Base-by-base conservation (phyloP, 345 rosid genomes). In the Murraya paniculata region DNA sequence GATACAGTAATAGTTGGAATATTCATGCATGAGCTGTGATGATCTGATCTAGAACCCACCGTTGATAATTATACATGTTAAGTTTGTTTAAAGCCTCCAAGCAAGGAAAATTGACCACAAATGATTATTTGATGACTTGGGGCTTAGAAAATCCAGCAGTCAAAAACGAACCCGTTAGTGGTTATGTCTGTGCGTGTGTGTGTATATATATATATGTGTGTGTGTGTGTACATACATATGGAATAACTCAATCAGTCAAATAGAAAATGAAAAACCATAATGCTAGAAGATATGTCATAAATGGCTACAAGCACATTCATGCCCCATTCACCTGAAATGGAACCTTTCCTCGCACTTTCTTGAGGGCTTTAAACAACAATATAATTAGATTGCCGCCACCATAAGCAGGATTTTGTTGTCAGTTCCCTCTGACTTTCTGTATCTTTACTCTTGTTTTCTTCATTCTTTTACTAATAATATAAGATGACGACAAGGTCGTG, bases 321-420 rank as follows among this genome's bases (percentile, higher is more conserved):
- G 39, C 68, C 57, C n/a, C 68, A 35, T 35, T 19, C 64, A 72
- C 31, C n/a, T 33, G 75, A 56, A 22, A 35, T 73, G 24, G 77
- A 38, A 27, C 56, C 14, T 60, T 60, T 24, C 30, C 36, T 25
- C 24, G 16, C 24, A 16, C 16, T 27, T 7, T 24, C 36, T 0
- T 72, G 6, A 45, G 19, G 13, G 28, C 48, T 10, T 59, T 38
- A 39, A 59, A 38, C 24, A 24, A 73, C 36, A 7, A 25, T 16
- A 25, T 16, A 36, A 61, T 27, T 41, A 19, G 69, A 74, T 61
- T 25, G 57, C 7, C 55, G 24, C 68, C 58, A 4, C 57, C 1
- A 7, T 39, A 6, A 16, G 1, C 13, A 60, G 25, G 19, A 18
- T 61, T 9, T 60, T 73, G 24, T 74, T 27, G 57, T 25, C 16